phyloP scores from a whole-genome alignment of 768 basidiomycete genomes.

The Kwoniella pini region DNA sequence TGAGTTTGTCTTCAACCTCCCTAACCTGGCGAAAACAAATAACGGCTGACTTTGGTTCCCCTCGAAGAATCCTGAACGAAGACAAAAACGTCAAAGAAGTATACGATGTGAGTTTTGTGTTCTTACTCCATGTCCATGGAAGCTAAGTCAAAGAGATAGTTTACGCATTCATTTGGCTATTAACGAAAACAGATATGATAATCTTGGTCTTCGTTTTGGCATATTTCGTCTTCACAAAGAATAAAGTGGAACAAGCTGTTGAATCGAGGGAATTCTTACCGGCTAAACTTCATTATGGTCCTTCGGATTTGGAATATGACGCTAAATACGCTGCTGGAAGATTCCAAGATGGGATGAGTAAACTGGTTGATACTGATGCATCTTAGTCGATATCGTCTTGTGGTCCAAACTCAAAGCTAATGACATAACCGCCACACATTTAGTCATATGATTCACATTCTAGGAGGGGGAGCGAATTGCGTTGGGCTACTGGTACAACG shows the following conservation, averaged over 20 bases:
- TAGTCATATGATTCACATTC: too few relatives aligned
- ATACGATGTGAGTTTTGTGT: constrained; percentile 12
- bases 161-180: constrained; percentile 35
- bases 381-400: not conserved
- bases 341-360: constrained; percentile 7
- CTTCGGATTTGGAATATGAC: constrained; percentile 25
- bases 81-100: constrained; percentile 5
- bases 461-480: too few relatives aligned
- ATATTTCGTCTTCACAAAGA: constrained; percentile 23
- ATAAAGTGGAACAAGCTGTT: constrained; percentile 39
- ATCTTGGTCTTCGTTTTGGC: constrained; percentile 23
- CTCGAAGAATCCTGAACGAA: not conserved
- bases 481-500: too few relatives aligned
- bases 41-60: not conserved
- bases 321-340: not conserved
- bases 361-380: not conserved
- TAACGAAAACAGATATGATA: constrained; percentile 20
- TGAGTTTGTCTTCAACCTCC: not conserved
- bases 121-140: too few relatives aligned
- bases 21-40: not conserved
- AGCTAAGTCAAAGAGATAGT: too few relatives aligned
- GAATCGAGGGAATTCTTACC: constrained; percentile 31
- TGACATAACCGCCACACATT: too few relatives aligned
- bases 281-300: constrained; percentile 31
- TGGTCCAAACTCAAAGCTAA: not conserved